Base-by-base conservation (phyloP, 768 basidiomycete genomes). In the Xerocomellus amylosporus region DNA sequence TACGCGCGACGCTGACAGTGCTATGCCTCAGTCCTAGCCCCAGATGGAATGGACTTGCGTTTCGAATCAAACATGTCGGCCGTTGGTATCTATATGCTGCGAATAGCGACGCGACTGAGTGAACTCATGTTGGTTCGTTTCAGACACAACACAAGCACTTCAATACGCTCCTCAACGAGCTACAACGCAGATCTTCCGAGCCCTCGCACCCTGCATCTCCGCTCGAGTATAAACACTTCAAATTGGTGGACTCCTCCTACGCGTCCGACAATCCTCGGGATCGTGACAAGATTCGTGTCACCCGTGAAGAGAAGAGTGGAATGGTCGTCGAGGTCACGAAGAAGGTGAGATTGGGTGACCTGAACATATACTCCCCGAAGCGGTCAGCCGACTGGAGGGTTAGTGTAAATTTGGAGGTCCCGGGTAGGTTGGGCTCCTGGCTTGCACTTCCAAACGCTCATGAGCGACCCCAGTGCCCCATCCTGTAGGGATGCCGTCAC, bases 61-160 rank as follows among this genome's bases (percentile, higher is more conserved):
- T 98, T 98, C 70, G 90, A 94, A 69, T 89, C 92, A 56, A 94
- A 96, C 67, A 98, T 99, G 95, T 82, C 90, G 40, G 73, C 78
- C 58, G 92, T 96, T 67, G 65, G 88, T 79, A 26, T 56, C 53
- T 52, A 46, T 45, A 41, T 38, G 24, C 53, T 36, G 45, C 42
- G 42, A 33, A 49, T 17, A 17, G 28, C 41, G 50, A 61, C 24
- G 6, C 42, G 43, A 48, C 62, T 19, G 19, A 20, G 31, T 54
- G 39, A 46, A 53, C 61, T 62, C 53, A 61, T 47, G 17, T 44
- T 31, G 36, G 51, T 49, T 51, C n/a, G 45, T 60, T 53, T 54
- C 64, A 96, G 92, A 73, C 74, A 59, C 95, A 98, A 71, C 94
- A 98, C 71, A 84, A 82, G 67, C 85, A 89, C 62, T 93, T 83